Evolutionary conservation across 1,284 basidiomycete genomes (phyloP), one percentile per base, ranked within the genome.

Genomic region (Ceratobasidium sp.): DNA sequence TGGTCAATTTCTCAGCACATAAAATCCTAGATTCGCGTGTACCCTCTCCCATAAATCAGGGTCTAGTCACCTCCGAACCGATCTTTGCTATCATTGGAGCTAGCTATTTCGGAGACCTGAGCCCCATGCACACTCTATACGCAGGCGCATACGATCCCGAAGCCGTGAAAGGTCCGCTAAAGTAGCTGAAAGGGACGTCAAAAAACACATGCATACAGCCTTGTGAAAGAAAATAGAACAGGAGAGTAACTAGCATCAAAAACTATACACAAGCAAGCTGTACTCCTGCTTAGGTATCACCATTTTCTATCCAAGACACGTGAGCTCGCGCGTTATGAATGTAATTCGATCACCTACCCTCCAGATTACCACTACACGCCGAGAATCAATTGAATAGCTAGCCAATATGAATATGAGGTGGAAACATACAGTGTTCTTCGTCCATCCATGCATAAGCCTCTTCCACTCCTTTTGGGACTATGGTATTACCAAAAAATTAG

Each of bases 391-490:
- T 52, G 16, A 52, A 5, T 52, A 20, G 14, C n/a, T 57, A 30
- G 27, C 12, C 3, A 3, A 57, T 16, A 57, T 8, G 6, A 6
- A n/a, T 55, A 16, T 20, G 23, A 41, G n/a, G 16, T 6, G 6
- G 41, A 6, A 23, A 44, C 62, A n/a, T 27, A 64, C 62, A 7
- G 41, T 64, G 62, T 44, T 64, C 62, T n/a, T 64, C 62, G 41
- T 44, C 41, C 6, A 64, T 64, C 16, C 16, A 44, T 64, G 20
- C 3, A 20, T 8, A 7, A 12, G 44, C 44, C 14, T 35, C 20
- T 41, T 52, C n/a, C 18, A 2, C 18, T 52, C 7, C 3, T 44
- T n/a, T 5, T 27, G 38, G 41, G 8, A 6, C 20, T 30, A 14
- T 10, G 12, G n/a, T 18, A 64, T 14, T 38, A 38, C 4, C 14